A percentile compares a stretch with the other conserved stretches of the same genome.
Evolutionary conservation across 306 rosid genomes (phyloP).

Genomic region (Hippophae rhamnoides): DNA sequence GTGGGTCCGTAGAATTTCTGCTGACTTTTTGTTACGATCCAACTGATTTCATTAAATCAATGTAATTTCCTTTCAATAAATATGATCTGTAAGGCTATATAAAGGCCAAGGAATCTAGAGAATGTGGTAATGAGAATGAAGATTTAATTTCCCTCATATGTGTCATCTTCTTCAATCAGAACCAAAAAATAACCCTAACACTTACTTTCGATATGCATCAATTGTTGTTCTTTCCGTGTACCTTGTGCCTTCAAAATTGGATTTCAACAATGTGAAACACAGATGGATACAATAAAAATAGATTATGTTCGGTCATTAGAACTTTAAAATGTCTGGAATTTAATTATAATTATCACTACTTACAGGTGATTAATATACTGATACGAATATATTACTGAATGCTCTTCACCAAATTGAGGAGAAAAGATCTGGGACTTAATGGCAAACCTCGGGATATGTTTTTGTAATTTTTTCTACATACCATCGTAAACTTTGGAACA

Average conservation of each 20-base stretch:
- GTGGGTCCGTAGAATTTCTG: no score
- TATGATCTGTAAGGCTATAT: no score
- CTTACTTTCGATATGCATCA: conserved; percentile 93
- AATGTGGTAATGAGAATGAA: no score
- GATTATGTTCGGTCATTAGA: conserved; percentile 49
- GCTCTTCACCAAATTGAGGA: conserved; percentile 63
- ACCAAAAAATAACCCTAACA: no score
- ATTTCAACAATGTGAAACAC: conserved; percentile 51
- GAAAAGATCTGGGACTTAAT: conserved; percentile 32
- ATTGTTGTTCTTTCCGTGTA: conserved; percentile 78
- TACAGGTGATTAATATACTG: conserved; percentile 14
- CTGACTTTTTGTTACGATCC: no score
- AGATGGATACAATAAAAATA: conserved; percentile 71
- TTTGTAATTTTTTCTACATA: no score
- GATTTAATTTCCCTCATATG: no score
- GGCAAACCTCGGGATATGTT: conserved; percentile 10
- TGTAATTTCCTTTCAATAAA: no score
- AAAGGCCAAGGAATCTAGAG: no score
- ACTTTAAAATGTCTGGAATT: conserved; percentile 9
- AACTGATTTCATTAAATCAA: no score
- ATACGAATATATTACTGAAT: conserved; percentile 56
- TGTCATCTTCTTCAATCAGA: no score
- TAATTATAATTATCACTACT: neutral
- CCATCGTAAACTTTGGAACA: no score
- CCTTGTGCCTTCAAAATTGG: conserved; percentile 66